These are phyloP conservation scores for Turritis glabra DNA, from an alignment of 345 rosid species.

Conservation along the genomic window DNA sequence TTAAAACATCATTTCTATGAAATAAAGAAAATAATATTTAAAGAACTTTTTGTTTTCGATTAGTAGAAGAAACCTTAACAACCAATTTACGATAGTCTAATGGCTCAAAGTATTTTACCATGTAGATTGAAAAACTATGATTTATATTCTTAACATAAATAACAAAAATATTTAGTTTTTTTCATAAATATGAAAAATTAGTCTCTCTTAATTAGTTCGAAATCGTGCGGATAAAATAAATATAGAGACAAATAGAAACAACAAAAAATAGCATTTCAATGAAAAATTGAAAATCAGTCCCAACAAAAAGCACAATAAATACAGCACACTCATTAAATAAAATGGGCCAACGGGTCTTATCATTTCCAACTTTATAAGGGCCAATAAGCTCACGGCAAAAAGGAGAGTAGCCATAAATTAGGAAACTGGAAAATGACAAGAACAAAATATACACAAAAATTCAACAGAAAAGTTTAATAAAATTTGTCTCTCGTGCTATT, in stretches of 20 bases:
- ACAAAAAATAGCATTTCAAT: slow-evolving; percentile 14
- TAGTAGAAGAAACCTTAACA: background rate
- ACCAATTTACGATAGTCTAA: background rate
- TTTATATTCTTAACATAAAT: background rate
- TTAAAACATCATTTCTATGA: background rate
- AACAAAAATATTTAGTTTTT: background rate
- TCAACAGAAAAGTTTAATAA: background rate
- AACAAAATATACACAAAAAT: background rate
- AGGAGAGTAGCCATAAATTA: background rate
- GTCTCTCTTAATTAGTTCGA: background rate
- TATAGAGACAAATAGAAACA: background rate
- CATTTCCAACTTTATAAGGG: slow-evolving; percentile 35
- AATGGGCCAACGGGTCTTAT: slow-evolving; percentile 34
- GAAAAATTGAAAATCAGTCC: slow-evolving; percentile 38
- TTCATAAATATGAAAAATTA: background rate
- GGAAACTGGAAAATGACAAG: slow-evolving; percentile 21
- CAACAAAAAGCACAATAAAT: slow-evolving; percentile 33
- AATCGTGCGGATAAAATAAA: background rate
- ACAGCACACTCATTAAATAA: slow-evolving; percentile 25
- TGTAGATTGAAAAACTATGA: background rate
- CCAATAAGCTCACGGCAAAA: slow-evolving; percentile 32
- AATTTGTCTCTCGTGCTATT: background rate
- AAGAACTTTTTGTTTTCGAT: background rate
- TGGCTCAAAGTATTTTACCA: background rate
- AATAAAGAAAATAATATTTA: background rate